Conservation (phyloP, 805 yeast genomes). For the Yamadazyma laniorum region DNA sequence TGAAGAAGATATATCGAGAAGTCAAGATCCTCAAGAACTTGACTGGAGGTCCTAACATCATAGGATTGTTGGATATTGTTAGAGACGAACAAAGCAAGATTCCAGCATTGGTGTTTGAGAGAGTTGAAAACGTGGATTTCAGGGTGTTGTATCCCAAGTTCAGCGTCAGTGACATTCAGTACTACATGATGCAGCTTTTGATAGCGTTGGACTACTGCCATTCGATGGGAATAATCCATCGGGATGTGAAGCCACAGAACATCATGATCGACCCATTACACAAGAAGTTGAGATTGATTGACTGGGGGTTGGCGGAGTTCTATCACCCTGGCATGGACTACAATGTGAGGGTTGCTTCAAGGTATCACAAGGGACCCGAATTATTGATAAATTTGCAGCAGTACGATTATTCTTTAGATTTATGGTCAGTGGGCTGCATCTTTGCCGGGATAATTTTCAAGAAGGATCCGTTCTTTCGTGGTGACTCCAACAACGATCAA, state of each 20-base stretch:
- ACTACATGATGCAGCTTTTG: constrained; percentile 77
- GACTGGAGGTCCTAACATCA: constrained; percentile 78
- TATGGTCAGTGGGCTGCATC: constrained; percentile 93
- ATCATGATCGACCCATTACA: constrained; percentile 83
- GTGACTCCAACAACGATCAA: constrained; percentile 90
- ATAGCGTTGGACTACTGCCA: constrained; percentile 85
- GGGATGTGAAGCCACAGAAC: constrained; percentile 93
- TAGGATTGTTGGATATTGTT: constrained; percentile 77
- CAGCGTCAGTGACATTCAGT: constrained; percentile 70
- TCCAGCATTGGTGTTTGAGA: constrained; percentile 86
- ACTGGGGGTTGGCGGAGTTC: constrained; percentile 94
- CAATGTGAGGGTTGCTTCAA: constrained; percentile 88
- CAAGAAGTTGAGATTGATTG: constrained; percentile 69
- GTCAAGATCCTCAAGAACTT: constrained; percentile 83
- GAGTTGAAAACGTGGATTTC: constrained; percentile 81
- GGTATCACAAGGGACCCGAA: constrained; percentile 93
- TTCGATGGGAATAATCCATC: constrained; percentile 91
- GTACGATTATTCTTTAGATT: constrained; percentile 84
- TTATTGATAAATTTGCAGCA: constrained; percentile 75
- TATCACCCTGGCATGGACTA: constrained; percentile 87
- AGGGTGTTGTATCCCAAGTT: constrained; percentile 82
- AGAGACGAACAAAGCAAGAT: constrained; percentile 82
- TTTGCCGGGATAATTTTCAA: constrained; percentile 84
- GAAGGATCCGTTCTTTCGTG: constrained; percentile 90
- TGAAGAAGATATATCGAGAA: constrained; percentile 90